Conservation (phyloP, 768 basidiomycete species). For the Mycena maculata region DNA sequence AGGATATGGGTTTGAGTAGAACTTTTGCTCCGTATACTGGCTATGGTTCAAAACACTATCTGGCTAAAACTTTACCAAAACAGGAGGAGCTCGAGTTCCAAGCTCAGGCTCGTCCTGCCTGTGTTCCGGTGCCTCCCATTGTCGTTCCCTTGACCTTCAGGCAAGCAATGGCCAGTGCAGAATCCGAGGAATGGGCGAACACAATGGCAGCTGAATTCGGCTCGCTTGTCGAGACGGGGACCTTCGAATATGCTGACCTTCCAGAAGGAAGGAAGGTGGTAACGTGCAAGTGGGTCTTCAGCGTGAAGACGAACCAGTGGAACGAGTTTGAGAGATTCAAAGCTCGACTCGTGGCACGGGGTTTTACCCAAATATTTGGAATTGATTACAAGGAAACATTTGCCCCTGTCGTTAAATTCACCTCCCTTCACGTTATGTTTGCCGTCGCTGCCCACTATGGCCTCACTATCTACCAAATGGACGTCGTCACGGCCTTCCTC, state of each 20-base stretch:
- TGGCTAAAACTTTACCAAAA: too few species aligned
- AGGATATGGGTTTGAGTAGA: too few species aligned
- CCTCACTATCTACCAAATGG: slow-evolving; percentile 4
- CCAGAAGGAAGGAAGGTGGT: not conserved
- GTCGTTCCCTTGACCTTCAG: slow-evolving; percentile 4
- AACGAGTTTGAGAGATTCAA: slow-evolving; percentile 7
- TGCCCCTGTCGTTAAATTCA: slow-evolving; percentile 6
- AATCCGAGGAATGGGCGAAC: not conserved
- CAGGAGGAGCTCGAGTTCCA: slow-evolving; percentile 1
- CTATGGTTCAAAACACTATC: too few species aligned
- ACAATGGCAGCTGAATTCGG: not conserved
- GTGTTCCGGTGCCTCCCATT: not conserved
- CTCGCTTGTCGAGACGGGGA: not conserved
- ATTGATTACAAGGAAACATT: not conserved
- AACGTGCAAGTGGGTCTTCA: slow-evolving; percentile 9
- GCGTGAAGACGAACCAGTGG: not conserved
- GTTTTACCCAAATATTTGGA: not conserved
- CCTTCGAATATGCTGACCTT: not conserved
- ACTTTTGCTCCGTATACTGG: too few species aligned
- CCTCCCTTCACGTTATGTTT: slow-evolving; percentile 3
- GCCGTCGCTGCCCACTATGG: not conserved
- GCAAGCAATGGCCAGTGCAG: slow-evolving; percentile 5
- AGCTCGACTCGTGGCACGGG: not conserved
- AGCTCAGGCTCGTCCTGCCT: slow-evolving; percentile 10
- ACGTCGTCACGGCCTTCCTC: not conserved